These are phyloP conservation scores for Nannochloropsis oceanica DNA, from an alignment of 108 stramenopile species.

Conservation along the genomic window DNA sequence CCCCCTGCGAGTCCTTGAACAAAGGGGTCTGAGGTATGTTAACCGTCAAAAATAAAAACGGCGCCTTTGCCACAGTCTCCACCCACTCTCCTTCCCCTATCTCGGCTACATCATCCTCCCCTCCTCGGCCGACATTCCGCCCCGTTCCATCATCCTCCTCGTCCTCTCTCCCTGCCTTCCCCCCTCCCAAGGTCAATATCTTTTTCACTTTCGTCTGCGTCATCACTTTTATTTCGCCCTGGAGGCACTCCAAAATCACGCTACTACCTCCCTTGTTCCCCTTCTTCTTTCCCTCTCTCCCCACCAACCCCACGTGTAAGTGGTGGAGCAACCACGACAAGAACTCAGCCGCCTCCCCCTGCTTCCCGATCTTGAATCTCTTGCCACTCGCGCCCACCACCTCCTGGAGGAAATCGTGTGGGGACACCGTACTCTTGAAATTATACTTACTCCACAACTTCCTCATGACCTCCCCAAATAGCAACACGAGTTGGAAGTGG, in stretches of 20 bases:
- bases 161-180: conserved; percentile 43
- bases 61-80: conserved; percentile 5
- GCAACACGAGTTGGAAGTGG: conserved; percentile 37
- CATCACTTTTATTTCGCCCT: conserved; percentile 68
- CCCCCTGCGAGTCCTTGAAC: conserved; percentile 80
- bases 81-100: conserved; percentile 19
- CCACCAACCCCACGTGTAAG: conserved; percentile 67
- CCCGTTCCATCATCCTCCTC: conserved; percentile 30
- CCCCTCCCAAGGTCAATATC: background rate
- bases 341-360: conserved; percentile 81
- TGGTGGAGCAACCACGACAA: conserved; percentile 84
- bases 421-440: conserved; percentile 81
- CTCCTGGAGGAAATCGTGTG: conserved; percentile 84
- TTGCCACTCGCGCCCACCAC: conserved; percentile 66
- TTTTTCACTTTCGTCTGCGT: conserved; percentile 39
- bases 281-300: conserved; percentile 29
- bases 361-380: conserved; percentile 62
- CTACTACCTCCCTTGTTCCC: conserved; percentile 30
- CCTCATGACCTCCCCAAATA: conserved; percentile 74
- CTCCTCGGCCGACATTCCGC: conserved; percentile 23
- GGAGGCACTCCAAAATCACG: conserved; percentile 74
- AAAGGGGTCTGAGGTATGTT: conserved; percentile 95
- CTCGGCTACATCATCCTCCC: conserved; percentile 46
- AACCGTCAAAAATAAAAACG: conserved; percentile 73
- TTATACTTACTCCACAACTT: conserved; percentile 82